Evolutionary conservation across 2,329 filamentous ascomycete species (phyloP), one percentile per base, ranked within the genome.

Genomic region (Colletotrichum spaethianum): DNA sequence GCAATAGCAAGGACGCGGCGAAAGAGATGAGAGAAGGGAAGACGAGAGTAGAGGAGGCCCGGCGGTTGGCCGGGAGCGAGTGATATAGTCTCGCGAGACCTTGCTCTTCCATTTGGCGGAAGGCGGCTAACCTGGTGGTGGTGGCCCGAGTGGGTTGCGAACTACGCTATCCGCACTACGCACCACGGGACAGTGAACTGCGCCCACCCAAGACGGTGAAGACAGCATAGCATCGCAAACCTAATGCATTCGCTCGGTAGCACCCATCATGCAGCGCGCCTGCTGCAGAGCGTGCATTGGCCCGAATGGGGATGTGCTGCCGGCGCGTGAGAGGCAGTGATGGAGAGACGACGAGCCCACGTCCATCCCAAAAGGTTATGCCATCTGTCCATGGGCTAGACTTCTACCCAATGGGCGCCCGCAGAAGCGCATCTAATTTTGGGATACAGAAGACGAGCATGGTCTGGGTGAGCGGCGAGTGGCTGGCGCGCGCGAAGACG

Each of bases 401-500:
- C 40, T 38, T 53, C 38, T 40, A 55, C 23, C 83, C 82, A 84
- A 85, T 85, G 72, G 80, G 50, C 42, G 7, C 20, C 4, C 56
- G 36, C 48, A 75, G 66, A 63, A 53, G 70, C 40, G 62, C 50
- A 77, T 79, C 78, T 84, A 84, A 81, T 81, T 81, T 82, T 59
- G 77, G 79, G 61, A 76, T 73, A 78, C 75, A 77, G 74, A 74
- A 62, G 66, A 63, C 69, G 74, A 73, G 74, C 75, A 75, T 74
- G 69, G 59, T 44, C 46, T 70, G 36, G 61, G 63, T 60, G 71
- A 74, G 70, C 73, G 70, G 72, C 76, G 73, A 79, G 75, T 80
- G 80, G 79, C 78, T 84, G 80, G 81, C 81, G 82, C 82, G 82
- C 82, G 82, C 81, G 80, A 84, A 81, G 73, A 65, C 67, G 20